These are phyloP conservation scores for Colletotrichum limetticola DNA, from an alignment of 2,329 filamentous ascomycete genomes.

Conservation along the genomic window DNA sequence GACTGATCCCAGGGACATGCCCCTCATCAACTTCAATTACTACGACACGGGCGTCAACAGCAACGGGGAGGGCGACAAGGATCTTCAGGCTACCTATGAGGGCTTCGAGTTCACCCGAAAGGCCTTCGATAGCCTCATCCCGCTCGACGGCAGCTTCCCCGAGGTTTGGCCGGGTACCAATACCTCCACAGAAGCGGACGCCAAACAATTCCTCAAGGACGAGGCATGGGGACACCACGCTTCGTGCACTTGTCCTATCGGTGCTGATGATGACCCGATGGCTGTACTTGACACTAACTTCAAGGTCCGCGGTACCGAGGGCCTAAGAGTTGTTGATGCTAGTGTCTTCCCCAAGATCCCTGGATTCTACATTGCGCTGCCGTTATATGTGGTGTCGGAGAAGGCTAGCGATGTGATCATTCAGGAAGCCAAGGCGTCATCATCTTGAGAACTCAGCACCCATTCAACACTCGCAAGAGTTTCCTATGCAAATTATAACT, in stretches of 20 bases:
- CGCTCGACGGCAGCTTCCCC: not conserved
- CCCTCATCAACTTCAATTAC: constrained; percentile 69
- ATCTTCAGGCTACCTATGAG: constrained; percentile 30
- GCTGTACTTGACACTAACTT: constrained; percentile 69
- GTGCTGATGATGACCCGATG: constrained; percentile 62
- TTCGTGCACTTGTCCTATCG: constrained; percentile 66
- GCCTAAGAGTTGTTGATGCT: constrained; percentile 71
- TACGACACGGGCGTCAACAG: constrained; percentile 60
- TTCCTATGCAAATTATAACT: not conserved
- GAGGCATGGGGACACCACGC: constrained; percentile 65
- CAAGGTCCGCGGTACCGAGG: constrained; percentile 63
- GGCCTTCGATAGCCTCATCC: constrained; percentile 36
- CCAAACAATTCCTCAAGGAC: constrained; percentile 24
- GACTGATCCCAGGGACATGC: constrained; percentile 70
- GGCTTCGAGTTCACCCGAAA: constrained; percentile 56
- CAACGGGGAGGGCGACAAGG: constrained; percentile 51
- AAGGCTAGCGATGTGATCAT: constrained; percentile 60
- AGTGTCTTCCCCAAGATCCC: constrained; percentile 54
- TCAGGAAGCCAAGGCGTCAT: not conserved
- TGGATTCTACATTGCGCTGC: constrained; percentile 53
- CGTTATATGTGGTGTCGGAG: constrained; percentile 67
- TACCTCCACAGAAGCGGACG: constrained; percentile 4
- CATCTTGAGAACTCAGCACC: not conserved
- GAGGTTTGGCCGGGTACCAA: constrained; percentile 17
- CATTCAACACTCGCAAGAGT: not conserved